Conservation (phyloP, 331 rosid species). For the Phaseolus coccineus region DNA sequence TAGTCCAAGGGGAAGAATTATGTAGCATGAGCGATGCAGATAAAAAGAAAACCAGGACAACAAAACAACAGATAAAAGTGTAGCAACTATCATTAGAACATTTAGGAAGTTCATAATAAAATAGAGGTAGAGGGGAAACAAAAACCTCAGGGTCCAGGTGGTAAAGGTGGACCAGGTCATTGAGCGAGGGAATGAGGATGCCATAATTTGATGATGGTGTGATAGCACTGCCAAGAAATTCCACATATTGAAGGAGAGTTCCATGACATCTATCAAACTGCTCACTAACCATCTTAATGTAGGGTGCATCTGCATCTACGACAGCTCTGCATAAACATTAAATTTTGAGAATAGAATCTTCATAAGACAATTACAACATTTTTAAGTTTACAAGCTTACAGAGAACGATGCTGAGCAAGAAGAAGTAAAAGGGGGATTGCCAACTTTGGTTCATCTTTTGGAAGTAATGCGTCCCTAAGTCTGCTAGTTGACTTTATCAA, state of each 20-base stretch:
- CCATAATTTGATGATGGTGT: constrained; percentile 81
- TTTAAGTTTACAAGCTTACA: constrained; percentile 63
- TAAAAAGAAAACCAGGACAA: neutral
- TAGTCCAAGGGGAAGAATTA: constrained; percentile 41
- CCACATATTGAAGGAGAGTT: constrained; percentile 93
- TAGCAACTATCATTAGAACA: neutral
- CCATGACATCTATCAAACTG: constrained; percentile 99
- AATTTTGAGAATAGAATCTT: constrained; percentile 31
- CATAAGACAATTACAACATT: constrained; percentile 14
- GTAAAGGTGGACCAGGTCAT: constrained; percentile 86
- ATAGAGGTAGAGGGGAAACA: constrained; percentile 25
- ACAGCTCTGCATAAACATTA: constrained; percentile 77
- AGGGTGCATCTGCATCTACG: constrained; percentile 86
- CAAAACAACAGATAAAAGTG: neutral
- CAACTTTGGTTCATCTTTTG: constrained; percentile 89
- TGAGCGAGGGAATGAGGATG: constrained; percentile 81
- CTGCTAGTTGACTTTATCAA: constrained; percentile 93
- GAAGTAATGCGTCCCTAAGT: constrained; percentile 85
- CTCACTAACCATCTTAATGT: constrained; percentile 95
- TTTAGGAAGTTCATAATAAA: constrained; percentile 4
- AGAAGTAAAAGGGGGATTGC: constrained; percentile 93
- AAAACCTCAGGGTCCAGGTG: constrained; percentile 97
- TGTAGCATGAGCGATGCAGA: neutral
- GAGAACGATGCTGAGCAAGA: constrained; percentile 96
- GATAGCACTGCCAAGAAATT: constrained; percentile 89